These are phyloP conservation scores for Euclidium syriacum DNA, from an alignment of 345 rosid genomes.

Conservation along the genomic window DNA sequence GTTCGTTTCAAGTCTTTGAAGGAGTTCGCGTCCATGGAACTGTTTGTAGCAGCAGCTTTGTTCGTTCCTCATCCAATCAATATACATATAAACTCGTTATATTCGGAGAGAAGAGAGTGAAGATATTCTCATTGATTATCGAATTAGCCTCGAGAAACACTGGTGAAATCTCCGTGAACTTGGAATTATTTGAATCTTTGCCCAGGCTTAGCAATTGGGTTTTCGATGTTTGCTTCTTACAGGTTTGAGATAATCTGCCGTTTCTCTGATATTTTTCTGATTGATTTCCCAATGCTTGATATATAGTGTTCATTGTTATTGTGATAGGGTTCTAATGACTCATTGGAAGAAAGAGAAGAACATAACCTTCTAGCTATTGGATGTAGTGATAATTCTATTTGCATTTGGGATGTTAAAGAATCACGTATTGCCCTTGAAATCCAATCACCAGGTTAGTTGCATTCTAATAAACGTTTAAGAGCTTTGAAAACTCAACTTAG, in stretches of 20 bases:
- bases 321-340: slow-evolving; percentile 30
- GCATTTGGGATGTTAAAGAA: slow-evolving; percentile 52
- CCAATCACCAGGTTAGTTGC: slow-evolving; percentile 63
- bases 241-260: slow-evolving; percentile 41
- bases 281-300: slow-evolving; percentile 3
- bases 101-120: slow-evolving; percentile 76
- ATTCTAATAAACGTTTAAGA: not conserved
- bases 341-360: slow-evolving; percentile 29
- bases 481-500: not conserved
- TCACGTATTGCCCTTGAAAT: slow-evolving; percentile 48
- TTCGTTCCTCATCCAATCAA: not conserved
- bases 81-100: slow-evolving; percentile 39
- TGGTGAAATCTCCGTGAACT: slow-evolving; percentile 31
- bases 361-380: slow-evolving; percentile 63
- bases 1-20: slow-evolving; percentile 68
- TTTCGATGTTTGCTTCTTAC: slow-evolving; percentile 60
- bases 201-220: slow-evolving; percentile 82
- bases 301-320: slow-evolving; percentile 9
- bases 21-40: slow-evolving; percentile 92
- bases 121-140: slow-evolving; percentile 42
- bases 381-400: slow-evolving; percentile 73
- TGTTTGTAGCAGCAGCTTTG: slow-evolving; percentile 29
- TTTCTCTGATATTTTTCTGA: not conserved
- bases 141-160: slow-evolving; percentile 20
- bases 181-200: slow-evolving; percentile 46